phyloP scores from a whole-genome alignment of 176 grass and related monocot genomes.

The Typha latifolia region DNA sequence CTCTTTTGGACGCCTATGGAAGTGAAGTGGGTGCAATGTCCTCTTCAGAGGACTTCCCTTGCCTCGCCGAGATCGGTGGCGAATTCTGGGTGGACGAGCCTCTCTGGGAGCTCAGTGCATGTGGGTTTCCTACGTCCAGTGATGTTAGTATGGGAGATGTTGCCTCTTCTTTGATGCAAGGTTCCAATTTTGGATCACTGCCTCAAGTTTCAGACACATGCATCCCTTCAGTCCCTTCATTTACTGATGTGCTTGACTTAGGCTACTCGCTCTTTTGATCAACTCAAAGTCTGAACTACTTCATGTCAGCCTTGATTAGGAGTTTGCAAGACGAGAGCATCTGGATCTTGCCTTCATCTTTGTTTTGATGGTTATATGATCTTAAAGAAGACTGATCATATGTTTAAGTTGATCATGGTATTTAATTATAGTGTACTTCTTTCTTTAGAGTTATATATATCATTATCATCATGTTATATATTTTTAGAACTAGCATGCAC shows the following conservation, averaged over 20 bases:
- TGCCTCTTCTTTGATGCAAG: not conserved
- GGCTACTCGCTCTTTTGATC: conserved; percentile 6
- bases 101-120: not conserved
- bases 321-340: too few species aligned
- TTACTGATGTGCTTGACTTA: conserved; percentile 1
- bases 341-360: too few species aligned
- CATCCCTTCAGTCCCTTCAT: not conserved
- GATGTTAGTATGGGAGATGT: not conserved
- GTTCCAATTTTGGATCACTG: not conserved
- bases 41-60: conserved; percentile 1
- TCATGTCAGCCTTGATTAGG: too few species aligned
- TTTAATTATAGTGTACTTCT: too few species aligned
- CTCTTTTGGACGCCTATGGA: not conserved
- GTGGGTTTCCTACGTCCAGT: not conserved
- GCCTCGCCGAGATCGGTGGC: not conserved
- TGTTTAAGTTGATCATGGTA: too few species aligned
- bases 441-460: too few species aligned
- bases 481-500: too few species aligned
- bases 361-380: too few species aligned
- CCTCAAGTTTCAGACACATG: conserved; percentile 5
- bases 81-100: conserved; percentile 2
- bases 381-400: too few species aligned
- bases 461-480: too few species aligned
- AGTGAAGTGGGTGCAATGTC: not conserved
- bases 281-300: too few species aligned